Conservation (phyloP, 2,329 filamentous ascomycete genomes). For the Aspergillus alliaceus region DNA sequence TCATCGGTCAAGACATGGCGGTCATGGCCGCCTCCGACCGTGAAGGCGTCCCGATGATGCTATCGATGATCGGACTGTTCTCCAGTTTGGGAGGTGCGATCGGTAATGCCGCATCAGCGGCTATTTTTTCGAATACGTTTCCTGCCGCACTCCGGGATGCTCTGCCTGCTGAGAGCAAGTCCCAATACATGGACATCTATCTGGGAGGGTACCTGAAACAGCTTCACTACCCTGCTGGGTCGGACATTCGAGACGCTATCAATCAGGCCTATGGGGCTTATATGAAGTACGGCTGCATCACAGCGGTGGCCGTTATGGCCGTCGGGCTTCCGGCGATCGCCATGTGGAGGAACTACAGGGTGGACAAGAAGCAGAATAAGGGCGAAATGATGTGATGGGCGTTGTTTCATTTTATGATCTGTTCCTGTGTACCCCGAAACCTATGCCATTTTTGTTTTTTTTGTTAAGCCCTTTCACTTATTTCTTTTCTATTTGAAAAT, state of each 20-base stretch:
- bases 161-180: constrained; percentile 49
- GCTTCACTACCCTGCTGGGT: constrained; percentile 25
- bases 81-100: constrained; percentile 37
- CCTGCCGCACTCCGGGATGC: constrained; percentile 10
- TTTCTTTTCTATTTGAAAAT: background rate
- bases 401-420: background rate
- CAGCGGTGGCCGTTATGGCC: constrained; percentile 33
- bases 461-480: background rate
- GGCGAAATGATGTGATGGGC: constrained; percentile 20
- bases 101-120: constrained; percentile 29
- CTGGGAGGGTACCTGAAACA: constrained; percentile 26
- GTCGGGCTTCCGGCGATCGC: constrained; percentile 35
- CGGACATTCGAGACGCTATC: constrained; percentile 32
- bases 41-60: constrained; percentile 52
- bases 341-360: constrained; percentile 41
- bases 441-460: background rate
- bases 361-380: constrained; percentile 43
- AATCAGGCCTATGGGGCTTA: constrained; percentile 38
- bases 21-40: constrained; percentile 58
- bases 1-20: constrained; percentile 58
- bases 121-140: constrained; percentile 33
- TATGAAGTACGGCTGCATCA: constrained; percentile 35
- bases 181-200: constrained; percentile 24
- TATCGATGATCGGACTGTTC: constrained; percentile 37
- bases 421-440: background rate